These are phyloP conservation scores for Dalechampia spathulata DNA, from an alignment of 441 rosid species.

Conservation along the genomic window DNA sequence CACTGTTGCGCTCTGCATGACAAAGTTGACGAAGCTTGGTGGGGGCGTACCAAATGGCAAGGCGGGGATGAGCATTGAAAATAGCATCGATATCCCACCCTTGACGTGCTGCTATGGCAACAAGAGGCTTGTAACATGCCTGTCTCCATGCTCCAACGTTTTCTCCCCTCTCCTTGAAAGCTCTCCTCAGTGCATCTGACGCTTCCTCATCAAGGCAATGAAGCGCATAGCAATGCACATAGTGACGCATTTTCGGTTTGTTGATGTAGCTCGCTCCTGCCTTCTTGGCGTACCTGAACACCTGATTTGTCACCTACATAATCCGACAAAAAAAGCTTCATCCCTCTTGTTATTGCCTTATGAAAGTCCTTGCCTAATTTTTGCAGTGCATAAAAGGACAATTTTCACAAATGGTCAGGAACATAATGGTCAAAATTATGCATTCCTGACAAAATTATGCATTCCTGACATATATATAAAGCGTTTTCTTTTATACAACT, in stretches of 20 bases:
- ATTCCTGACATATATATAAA: not conserved
- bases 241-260: constrained; percentile 98
- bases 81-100: constrained; percentile 95
- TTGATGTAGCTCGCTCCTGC: constrained; percentile 91
- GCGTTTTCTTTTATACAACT: not conserved
- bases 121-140: constrained; percentile 89
- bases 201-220: constrained; percentile 85
- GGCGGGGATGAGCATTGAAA: constrained; percentile 82
- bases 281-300: constrained; percentile 83
- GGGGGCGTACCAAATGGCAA: constrained; percentile 89
- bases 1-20: constrained; percentile 57
- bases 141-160: constrained; percentile 97
- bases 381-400: too few relatives aligned
- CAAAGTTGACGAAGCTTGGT: constrained; percentile 97
- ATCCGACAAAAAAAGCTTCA: not conserved
- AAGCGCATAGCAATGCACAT: constrained; percentile 91
- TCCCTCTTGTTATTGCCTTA: too few relatives aligned
- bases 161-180: constrained; percentile 88
- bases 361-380: too few relatives aligned
- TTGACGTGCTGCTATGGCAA: constrained; percentile 64
- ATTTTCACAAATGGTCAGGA: too few relatives aligned
- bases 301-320: constrained; percentile 88
- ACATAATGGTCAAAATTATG: too few relatives aligned
- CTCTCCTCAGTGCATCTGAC: constrained; percentile 63
- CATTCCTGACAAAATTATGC: too few relatives aligned